Percentiles rank a stretch among this genome's conserved stretches.
These are phyloP conservation scores for Leishmania gerbilli DNA, from an alignment of 208 protist genomes.

Conservation along the genomic window DNA sequence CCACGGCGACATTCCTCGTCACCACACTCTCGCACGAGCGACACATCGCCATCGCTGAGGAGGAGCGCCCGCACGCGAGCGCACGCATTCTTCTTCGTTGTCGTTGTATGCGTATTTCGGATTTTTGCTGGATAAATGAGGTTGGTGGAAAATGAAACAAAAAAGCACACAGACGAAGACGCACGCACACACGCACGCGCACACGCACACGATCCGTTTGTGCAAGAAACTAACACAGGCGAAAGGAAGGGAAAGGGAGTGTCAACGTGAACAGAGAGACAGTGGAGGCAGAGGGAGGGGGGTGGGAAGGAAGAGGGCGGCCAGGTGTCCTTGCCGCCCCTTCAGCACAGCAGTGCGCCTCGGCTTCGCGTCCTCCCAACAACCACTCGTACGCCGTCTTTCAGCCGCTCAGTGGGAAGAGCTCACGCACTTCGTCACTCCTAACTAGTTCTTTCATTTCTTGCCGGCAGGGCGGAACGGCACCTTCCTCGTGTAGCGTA, in stretches of 20 bases:
- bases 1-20: neutral
- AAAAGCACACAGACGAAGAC: no score
- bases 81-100: no score
- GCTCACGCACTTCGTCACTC: neutral
- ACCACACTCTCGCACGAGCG: neutral
- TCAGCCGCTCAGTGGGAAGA: neutral
- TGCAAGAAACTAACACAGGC: neutral
- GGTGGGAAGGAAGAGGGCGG: neutral
- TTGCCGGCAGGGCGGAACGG: constrained; percentile 62
- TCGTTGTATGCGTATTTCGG: no score
- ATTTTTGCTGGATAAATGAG: no score
- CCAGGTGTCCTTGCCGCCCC: neutral
- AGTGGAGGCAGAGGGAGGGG: neutral
- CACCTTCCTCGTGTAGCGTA: constrained; percentile 84
- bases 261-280: neutral
- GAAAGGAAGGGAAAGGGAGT: neutral
- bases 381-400: neutral
- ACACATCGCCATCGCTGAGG: no score
- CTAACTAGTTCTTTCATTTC: neutral
- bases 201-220: no score
- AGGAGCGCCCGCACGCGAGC: no score
- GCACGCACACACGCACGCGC: no score
- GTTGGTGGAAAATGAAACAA: no score
- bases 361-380: neutral
- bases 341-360: neutral